These are phyloP conservation scores for Dianthus caryophyllus DNA, from an alignment of 148 eudicot genomes.

Conservation along the genomic window DNA sequence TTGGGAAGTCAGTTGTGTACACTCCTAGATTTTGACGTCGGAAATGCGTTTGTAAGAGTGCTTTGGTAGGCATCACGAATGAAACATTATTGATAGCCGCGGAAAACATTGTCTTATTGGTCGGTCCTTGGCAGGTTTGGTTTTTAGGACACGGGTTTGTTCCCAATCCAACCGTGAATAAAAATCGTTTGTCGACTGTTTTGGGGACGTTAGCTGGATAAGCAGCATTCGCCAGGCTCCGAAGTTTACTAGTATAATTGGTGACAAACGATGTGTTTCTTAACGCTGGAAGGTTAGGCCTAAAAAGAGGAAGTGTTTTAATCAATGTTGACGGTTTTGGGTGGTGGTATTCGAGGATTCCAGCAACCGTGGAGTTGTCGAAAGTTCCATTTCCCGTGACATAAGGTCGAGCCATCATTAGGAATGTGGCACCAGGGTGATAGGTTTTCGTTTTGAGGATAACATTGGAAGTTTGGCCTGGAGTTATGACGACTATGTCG, in stretches of 20 bases:
- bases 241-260: constrained; percentile 38
- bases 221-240: constrained; percentile 40
- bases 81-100: constrained; percentile 61
- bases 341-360: constrained; percentile 44
- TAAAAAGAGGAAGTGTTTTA: constrained; percentile 45
- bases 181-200: constrained; percentile 37
- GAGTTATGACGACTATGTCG: constrained; percentile 38
- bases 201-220: constrained; percentile 66
- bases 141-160: constrained; percentile 45
- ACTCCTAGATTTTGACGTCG: constrained; percentile 35
- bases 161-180: constrained; percentile 62
- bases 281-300: constrained; percentile 46
- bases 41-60: constrained; percentile 52
- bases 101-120: constrained; percentile 38
- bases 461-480: constrained; percentile 52
- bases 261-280: constrained; percentile 48
- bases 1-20: constrained; percentile 44
- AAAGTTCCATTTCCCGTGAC: constrained; percentile 57
- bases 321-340: constrained; percentile 9
- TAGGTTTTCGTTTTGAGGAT: constrained; percentile 35
- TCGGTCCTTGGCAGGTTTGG: constrained; percentile 56
- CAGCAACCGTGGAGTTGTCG: constrained; percentile 61
- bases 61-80: constrained; percentile 48
- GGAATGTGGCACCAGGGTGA: constrained; percentile 43
- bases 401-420: constrained; percentile 59